A percentile compares a stretch with the other conserved stretches of the same genome.
Evolutionary conservation across 2,329 filamentous ascomycete genomes (phyloP).

Genomic region (Penicillium sp.): DNA sequence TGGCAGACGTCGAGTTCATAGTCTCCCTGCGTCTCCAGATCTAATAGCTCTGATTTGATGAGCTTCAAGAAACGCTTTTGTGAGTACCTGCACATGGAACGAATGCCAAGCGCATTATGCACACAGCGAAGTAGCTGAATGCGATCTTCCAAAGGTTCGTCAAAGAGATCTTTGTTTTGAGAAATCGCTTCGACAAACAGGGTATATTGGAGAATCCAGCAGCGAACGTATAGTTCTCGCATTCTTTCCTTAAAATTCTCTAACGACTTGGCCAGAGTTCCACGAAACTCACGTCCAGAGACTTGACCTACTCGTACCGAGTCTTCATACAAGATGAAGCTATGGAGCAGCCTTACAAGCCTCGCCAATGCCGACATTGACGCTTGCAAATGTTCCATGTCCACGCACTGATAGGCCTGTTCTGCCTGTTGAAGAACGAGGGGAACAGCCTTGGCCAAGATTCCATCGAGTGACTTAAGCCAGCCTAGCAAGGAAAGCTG

Average conservation of each 20-base stretch:
- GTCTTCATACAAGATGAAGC: constrained; percentile 79
- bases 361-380: constrained; percentile 71
- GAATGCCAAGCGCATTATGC: constrained; percentile 79
- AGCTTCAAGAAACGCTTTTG: constrained; percentile 87
- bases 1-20: constrained; percentile 86
- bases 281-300: constrained; percentile 59
- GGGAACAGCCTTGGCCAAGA: constrained; percentile 69
- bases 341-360: constrained; percentile 72
- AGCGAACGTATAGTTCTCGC: constrained; percentile 80
- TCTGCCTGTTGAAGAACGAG: constrained; percentile 64
- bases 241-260: constrained; percentile 64
- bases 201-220: constrained; percentile 84
- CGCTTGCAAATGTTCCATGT: constrained; percentile 71
- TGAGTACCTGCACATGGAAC: constrained; percentile 79
- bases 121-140: constrained; percentile 77
- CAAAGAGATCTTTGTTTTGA: constrained; percentile 64
- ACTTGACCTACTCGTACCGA: constrained; percentile 75
- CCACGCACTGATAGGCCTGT: constrained; percentile 75
- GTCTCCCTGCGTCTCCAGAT: constrained; percentile 71
- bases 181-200: constrained; percentile 71
- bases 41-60: constrained; percentile 80
- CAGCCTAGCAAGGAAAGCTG: constrained; percentile 69
- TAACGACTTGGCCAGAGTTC: constrained; percentile 39
- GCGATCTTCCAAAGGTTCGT: constrained; percentile 66
- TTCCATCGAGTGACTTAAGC: constrained; percentile 74